These are phyloP conservation scores for Euphorbia tirucalli DNA, from an alignment of 345 rosid genomes.

Conservation along the genomic window DNA sequence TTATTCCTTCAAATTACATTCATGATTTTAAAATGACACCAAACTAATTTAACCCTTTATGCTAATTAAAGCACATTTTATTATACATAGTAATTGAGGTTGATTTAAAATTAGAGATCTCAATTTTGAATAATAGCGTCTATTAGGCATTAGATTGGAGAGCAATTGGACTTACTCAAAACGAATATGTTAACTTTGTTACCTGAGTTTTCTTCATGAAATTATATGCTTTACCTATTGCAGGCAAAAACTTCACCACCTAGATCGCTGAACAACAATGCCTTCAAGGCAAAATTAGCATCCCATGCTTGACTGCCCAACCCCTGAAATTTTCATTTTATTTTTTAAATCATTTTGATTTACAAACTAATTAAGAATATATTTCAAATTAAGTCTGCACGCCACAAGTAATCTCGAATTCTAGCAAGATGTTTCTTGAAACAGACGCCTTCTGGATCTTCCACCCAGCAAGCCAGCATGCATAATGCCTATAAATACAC, in stretches of 20 bases:
- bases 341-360: not conserved
- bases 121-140: too few relatives aligned
- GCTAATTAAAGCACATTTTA: too few relatives aligned
- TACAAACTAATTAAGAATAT: too few relatives aligned
- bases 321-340: constrained; percentile 32
- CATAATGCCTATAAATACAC: constrained; percentile 42
- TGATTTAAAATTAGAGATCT: too few relatives aligned
- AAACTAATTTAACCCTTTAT: too few relatives aligned
- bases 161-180: too few relatives aligned
- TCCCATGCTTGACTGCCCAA: constrained; percentile 73
- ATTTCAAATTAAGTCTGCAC: constrained; percentile 31
- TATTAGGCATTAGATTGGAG: too few relatives aligned
- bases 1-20: too few relatives aligned
- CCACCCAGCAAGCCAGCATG: constrained; percentile 71
- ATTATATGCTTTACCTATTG: constrained; percentile 33
- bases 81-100: too few relatives aligned
- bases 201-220: constrained; percentile 58
- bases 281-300: constrained; percentile 42
- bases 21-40: too few relatives aligned
- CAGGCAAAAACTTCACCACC: constrained; percentile 32
- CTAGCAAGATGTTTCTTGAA: constrained; percentile 61
- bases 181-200: too few relatives aligned
- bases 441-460: constrained; percentile 52
- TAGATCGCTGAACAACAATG: constrained; percentile 40
- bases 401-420: constrained; percentile 54